phyloP scores from a whole-genome alignment of 2,329 filamentous ascomycete species.

The Fusarium acutatum region DNA sequence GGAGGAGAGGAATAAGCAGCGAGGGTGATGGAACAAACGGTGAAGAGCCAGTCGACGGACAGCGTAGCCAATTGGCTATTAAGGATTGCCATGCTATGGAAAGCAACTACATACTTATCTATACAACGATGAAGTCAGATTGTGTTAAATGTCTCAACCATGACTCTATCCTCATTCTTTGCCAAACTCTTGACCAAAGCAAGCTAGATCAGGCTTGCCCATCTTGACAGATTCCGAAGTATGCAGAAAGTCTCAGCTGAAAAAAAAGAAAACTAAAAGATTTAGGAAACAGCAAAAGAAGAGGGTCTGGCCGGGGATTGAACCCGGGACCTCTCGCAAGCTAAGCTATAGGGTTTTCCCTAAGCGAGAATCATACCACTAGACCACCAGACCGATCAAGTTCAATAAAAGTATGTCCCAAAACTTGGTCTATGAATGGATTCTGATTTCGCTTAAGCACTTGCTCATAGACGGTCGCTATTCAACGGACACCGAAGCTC shows the following conservation, averaged over 20 bases:
- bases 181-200: not conserved
- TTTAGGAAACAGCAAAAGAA: not conserved
- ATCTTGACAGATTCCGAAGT: too few relatives aligned
- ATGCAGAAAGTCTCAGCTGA: too few relatives aligned
- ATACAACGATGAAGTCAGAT: rapidly evolving
- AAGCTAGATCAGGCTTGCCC: rapidly evolving
- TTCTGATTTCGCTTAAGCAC: rapidly evolving
- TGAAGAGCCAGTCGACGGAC: not conserved
- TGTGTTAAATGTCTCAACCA: rapidly evolving
- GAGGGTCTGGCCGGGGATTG: slow-evolving; percentile 56
- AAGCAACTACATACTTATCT: rapidly evolving
- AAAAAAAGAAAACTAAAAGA: too few relatives aligned
- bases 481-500: not conserved
- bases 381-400: not conserved
- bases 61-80: not conserved
- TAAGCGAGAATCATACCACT: not conserved
- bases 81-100: rapidly evolving
- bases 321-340: slow-evolving; percentile 58
- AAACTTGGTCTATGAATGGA: rapidly evolving
- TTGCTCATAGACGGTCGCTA: rapidly evolving
- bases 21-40: rapidly evolving
- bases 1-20: not conserved
- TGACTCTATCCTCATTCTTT: rapidly evolving
- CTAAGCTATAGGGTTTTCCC: slow-evolving; percentile 1
- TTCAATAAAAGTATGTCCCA: rapidly evolving